Evolutionary conservation across 2,329 filamentous ascomycete genomes (phyloP), one percentile per base, ranked within the genome.

Genomic region (Triangularia verruculosa): DNA sequence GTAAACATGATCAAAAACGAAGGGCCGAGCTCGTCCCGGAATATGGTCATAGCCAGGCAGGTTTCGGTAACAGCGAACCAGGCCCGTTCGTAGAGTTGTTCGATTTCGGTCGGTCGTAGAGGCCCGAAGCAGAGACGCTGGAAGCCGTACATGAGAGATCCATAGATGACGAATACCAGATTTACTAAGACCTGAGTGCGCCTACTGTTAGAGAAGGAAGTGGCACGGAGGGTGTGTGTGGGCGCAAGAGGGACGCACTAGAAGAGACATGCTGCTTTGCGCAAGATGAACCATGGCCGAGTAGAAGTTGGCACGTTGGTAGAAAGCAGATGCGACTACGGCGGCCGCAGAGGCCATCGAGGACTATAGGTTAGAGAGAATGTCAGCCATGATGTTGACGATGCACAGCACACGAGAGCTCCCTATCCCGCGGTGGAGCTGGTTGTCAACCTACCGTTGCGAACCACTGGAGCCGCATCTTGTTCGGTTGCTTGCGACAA

Each of bases 51-150:
- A 28, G 95, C 95, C 68, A 99, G 82, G 73, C 93, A 92, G 68
- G 95, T 99, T 79, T 99, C 95, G 55, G 94, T 97, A 47, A 98
- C 91, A 43, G 95, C 94, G 74, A 97, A 97, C 96, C 96, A 99
- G 57, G 91, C 93, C 77, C 94, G 94, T 77, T 99, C 95, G 74
- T 96, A 97, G 13, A 99, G 86, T 75, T 98, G 94, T 77, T 99
- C 96, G 72, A 95, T 91, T 80, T 99, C 95, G 80, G 96, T 92
- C 25, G 93, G 90, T 69, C 96, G 92, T 22, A 99, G 86, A 17
- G 87, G 89, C 65, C 95, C 95, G 73, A 94, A 99, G 74, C 96
- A 92, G 59, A 97, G 81, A 71, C 93, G 89, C 75, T 97, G 95
- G 17, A 99, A 84, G 64, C 88, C 90, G 77, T 93, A 96, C 67